A percentile compares a stretch with the other conserved stretches of the same genome.
Evolutionary conservation across 2,329 filamentous ascomycete genomes (phyloP).

Genomic region (Cladosporium oxysporum): DNA sequence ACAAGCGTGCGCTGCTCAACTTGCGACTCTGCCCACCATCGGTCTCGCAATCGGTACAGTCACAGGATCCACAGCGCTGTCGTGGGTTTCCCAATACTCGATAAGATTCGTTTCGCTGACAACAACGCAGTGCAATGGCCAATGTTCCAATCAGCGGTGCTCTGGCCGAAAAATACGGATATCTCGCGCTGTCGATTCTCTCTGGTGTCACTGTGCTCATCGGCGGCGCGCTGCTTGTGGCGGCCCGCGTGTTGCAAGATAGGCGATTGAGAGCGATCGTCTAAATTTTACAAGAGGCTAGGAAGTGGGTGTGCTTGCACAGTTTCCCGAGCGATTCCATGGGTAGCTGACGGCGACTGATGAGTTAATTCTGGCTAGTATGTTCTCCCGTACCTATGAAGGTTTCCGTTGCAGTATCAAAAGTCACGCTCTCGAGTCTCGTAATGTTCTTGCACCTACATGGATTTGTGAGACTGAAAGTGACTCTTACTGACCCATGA

Average conservation of each 20-base stretch:
- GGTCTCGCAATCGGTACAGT: slow-evolving; percentile 48
- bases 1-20: slow-evolving; percentile 47
- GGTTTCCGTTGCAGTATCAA: no score
- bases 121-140: slow-evolving; percentile 22
- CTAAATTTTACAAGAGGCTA: not conserved
- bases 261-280: slow-evolving; percentile 18
- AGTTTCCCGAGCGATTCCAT: no score
- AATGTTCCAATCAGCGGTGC: slow-evolving; percentile 29
- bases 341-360: no score
- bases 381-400: no score
- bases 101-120: not conserved
- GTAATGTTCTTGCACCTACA: no score
- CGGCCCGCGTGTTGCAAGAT: slow-evolving; percentile 15
- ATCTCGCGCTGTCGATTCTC: slow-evolving; percentile 24
- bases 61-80: slow-evolving; percentile 45
- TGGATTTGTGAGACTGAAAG: no score
- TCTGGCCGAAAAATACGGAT: slow-evolving; percentile 26
- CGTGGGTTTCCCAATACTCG: slow-evolving; percentile 38
- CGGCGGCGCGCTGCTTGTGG: slow-evolving; percentile 20
- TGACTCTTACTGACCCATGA: no score
- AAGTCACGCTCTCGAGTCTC: no score
- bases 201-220: slow-evolving; percentile 26
- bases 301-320: not conserved
- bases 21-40: slow-evolving; percentile 42
- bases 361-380: no score